A percentile compares a stretch with the other conserved stretches of the same genome.
These are phyloP conservation scores for Lactarius indigo DNA, from an alignment of 768 basidiomycete genomes.

Conservation along the genomic window DNA sequence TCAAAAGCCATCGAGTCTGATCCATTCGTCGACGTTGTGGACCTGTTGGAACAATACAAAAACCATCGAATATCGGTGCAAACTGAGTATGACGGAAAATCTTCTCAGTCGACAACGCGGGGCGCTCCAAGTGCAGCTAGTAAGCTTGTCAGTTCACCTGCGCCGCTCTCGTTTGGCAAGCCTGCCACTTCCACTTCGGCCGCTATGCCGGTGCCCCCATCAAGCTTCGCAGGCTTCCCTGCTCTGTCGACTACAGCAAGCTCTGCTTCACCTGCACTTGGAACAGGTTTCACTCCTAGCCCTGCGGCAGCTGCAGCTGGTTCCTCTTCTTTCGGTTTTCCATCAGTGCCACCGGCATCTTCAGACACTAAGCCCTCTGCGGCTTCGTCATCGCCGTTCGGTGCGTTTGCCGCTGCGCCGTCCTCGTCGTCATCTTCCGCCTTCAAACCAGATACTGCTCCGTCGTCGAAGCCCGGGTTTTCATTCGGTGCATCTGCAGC, in stretches of 20 bases:
- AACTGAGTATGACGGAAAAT: slow-evolving; percentile 47
- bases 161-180: neutral
- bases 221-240: slow-evolving; percentile 37
- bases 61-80: slow-evolving; percentile 51
- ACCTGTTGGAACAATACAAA: slow-evolving; percentile 56
- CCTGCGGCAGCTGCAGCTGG: slow-evolving; percentile 16
- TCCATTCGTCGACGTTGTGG: slow-evolving; percentile 64
- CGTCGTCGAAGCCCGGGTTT: slow-evolving; percentile 18
- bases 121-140: neutral
- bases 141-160: slow-evolving; percentile 1
- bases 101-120: slow-evolving; percentile 14
- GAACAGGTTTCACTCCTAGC: slow-evolving; percentile 26
- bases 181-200: slow-evolving; percentile 14
- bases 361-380: slow-evolving; percentile 8
- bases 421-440: neutral
- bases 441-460: slow-evolving; percentile 8
- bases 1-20: slow-evolving; percentile 59
- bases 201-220: slow-evolving; percentile 39
- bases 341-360: slow-evolving; percentile 4
- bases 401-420: neutral
- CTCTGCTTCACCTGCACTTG: slow-evolving; percentile 29
- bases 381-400: slow-evolving; percentile 1
- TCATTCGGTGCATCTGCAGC: slow-evolving; percentile 14
- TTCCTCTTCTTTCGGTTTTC: slow-evolving; percentile 24
- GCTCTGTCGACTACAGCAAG: slow-evolving; percentile 29